Evolutionary conservation across 306 rosid genomes (phyloP).

Genomic region (Vigna unguiculata): DNA sequence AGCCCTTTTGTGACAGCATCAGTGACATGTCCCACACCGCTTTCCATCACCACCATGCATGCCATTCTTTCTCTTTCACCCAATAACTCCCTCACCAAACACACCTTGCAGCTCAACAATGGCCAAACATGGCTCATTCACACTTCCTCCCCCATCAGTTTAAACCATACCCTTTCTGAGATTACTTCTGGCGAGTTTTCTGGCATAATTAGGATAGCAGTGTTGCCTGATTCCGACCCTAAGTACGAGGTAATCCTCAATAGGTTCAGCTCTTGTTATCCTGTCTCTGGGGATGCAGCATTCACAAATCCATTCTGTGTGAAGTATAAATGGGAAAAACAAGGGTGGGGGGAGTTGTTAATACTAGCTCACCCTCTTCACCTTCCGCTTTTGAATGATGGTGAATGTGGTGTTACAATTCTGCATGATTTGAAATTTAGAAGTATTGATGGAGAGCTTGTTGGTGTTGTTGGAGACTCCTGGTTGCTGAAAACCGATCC

Average conservation of each 20-base stretch:
- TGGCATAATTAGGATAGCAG: conserved; percentile 70
- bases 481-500: conserved; percentile 71
- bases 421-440: conserved; percentile 68
- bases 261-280: conserved; percentile 69
- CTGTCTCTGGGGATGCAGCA: conserved; percentile 69
- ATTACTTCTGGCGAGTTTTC: conserved; percentile 60
- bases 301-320: conserved; percentile 64
- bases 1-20: conserved; percentile 80
- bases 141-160: conserved; percentile 60
- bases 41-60: conserved; percentile 74
- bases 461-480: conserved; percentile 86
- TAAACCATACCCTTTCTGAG: conserved; percentile 46
- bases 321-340: conserved; percentile 76
- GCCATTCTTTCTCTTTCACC: conserved; percentile 59
- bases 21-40: conserved; percentile 40
- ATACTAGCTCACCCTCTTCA: conserved; percentile 95
- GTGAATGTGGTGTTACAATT: conserved; percentile 49
- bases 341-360: conserved; percentile 78
- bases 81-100: conserved; percentile 60
- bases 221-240: conserved; percentile 61
- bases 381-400: conserved; percentile 55
- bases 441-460: conserved; percentile 88
- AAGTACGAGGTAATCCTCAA: conserved; percentile 59
- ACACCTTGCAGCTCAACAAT: conserved; percentile 69
- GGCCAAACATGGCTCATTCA: conserved; percentile 87